Conservation (phyloP, 176 grass and related monocot genomes). For the Alopecurus myosuroides region DNA sequence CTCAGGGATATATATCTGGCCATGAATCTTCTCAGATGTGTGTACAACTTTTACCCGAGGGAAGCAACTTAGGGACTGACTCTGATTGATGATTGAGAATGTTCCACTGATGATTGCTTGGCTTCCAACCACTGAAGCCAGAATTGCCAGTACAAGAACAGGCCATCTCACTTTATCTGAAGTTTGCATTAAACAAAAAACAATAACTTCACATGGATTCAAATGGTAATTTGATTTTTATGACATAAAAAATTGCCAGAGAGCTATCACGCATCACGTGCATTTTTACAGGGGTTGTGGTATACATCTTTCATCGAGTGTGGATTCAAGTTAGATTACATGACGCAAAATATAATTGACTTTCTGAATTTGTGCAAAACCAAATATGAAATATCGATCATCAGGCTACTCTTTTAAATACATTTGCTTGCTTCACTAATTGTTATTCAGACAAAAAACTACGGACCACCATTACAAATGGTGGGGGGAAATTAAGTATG, state of each 20-base stretch:
- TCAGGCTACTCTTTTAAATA: background rate
- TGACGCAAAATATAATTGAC: background rate
- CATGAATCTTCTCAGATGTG: conserved; percentile 90
- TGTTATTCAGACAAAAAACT: background rate
- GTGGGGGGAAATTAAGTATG: background rate
- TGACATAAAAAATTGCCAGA: background rate
- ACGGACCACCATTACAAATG: background rate
- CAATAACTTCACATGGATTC: background rate
- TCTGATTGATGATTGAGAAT: conserved; percentile 98
- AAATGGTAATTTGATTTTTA: background rate
- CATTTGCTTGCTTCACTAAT: background rate
- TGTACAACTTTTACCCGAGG: conserved; percentile 95
- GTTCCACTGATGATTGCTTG: conserved; percentile 98
- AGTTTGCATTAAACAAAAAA: conserved; percentile 8
- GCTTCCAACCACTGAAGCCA: conserved; percentile 96
- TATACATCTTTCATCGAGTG: background rate
- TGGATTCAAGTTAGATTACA: background rate
- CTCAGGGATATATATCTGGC: conserved; percentile 98
- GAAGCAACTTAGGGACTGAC: conserved; percentile 92
- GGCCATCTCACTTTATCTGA: conserved; percentile 88
- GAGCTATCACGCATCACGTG: background rate
- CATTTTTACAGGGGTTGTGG: background rate
- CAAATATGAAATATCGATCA: background rate
- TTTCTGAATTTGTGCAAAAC: background rate
- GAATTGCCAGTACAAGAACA: conserved; percentile 73